These are phyloP conservation scores for Rhodosporidiobolus sp. DNA, from an alignment of 768 basidiomycete genomes.

Conservation along the genomic window DNA sequence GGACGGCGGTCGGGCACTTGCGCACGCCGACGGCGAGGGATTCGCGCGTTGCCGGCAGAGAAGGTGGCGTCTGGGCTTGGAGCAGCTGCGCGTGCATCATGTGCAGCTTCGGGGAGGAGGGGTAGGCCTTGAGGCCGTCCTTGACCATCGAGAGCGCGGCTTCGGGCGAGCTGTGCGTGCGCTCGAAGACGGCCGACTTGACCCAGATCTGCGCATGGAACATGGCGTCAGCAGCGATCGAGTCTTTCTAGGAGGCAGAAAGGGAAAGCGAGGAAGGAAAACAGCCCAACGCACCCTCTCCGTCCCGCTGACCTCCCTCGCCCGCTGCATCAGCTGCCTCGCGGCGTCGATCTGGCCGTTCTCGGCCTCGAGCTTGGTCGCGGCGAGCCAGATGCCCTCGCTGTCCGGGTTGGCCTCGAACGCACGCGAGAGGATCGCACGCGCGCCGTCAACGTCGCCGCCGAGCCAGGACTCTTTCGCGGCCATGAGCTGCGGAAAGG, in stretches of 20 bases:
- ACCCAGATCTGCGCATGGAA: slow-evolving; percentile 78
- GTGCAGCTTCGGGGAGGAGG: slow-evolving; percentile 85
- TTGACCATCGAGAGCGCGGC: slow-evolving; percentile 72
- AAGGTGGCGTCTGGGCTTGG: slow-evolving; percentile 6
- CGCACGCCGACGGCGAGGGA: slow-evolving; percentile 81
- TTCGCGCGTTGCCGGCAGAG: slow-evolving; percentile 63
- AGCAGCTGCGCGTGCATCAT: slow-evolving; percentile 94
- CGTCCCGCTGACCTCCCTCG: slow-evolving; percentile 84
- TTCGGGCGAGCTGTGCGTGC: slow-evolving; percentile 73
- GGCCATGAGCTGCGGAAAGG: slow-evolving; percentile 65
- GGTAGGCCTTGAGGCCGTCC: slow-evolving; percentile 75
- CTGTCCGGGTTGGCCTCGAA: slow-evolving; percentile 95
- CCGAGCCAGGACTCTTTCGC: slow-evolving; percentile 95
- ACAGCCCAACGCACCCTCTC: slow-evolving; percentile 62
- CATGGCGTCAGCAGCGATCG: slow-evolving; percentile 12
- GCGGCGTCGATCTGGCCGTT: slow-evolving; percentile 87
- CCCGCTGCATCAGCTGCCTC: slow-evolving; percentile 77
- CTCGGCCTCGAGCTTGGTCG: slow-evolving; percentile 93
- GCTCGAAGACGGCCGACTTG: slow-evolving; percentile 94
- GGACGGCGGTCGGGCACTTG: slow-evolving; percentile 76
- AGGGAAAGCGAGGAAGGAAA: neutral
- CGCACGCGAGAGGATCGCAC: slow-evolving; percentile 79
- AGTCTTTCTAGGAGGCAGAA: neutral
- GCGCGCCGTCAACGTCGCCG: slow-evolving; percentile 85
- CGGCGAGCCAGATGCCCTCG: slow-evolving; percentile 96